These are phyloP conservation scores for Eutrema heterophyllum DNA, from an alignment of 345 rosid genomes.

Conservation along the genomic window DNA sequence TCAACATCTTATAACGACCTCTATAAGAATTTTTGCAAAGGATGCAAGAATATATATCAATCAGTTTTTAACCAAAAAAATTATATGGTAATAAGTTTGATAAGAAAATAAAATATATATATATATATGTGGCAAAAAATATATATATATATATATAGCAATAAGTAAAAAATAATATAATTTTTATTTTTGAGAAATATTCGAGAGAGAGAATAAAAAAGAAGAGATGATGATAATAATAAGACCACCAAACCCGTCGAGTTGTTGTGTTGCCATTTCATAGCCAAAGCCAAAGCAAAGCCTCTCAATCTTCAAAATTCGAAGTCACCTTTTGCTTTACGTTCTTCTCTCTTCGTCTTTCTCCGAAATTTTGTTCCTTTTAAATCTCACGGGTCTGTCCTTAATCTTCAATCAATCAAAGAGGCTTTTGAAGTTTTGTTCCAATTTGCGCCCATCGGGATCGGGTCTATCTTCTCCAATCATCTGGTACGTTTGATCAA, in stretches of 20 bases:
- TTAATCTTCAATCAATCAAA: not conserved
- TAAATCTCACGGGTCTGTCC: not conserved
- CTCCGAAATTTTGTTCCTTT: not conserved
- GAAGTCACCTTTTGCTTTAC: conserved; percentile 15
- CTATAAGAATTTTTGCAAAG: no score
- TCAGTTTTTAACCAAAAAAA: no score
- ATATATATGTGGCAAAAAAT: no score
- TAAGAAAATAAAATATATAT: no score
- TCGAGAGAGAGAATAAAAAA: not conserved
- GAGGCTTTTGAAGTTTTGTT: not conserved
- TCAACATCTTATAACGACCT: no score
- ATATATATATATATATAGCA: no score
- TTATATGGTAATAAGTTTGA: no score
- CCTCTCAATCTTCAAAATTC: not conserved
- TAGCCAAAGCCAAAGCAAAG: conserved; percentile 7
- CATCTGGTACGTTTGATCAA: conserved; percentile 13
- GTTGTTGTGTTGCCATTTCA: conserved; percentile 22
- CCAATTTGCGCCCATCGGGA: not conserved
- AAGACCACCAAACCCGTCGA: conserved; percentile 29
- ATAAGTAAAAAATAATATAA: no score
- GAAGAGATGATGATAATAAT: not conserved
- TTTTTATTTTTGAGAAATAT: not conserved
- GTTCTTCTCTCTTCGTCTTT: conserved; percentile 5
- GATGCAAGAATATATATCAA: no score
- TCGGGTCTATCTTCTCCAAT: conserved; percentile 8